Conservation (phyloP, 2,329 filamentous ascomycete genomes). For the Hypoxylon sp. region DNA sequence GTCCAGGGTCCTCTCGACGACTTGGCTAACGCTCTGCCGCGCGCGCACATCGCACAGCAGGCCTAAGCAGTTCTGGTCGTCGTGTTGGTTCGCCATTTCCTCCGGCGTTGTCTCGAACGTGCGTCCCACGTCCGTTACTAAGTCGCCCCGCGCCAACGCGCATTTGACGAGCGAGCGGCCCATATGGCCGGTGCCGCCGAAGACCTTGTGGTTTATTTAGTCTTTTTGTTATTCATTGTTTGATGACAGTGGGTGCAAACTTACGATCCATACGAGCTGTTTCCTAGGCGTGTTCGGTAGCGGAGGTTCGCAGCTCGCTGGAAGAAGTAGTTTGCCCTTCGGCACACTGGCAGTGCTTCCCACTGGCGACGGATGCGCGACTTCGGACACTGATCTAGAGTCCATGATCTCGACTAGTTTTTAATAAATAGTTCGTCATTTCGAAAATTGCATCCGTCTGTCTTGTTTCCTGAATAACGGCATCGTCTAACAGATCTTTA, state of each 20-base stretch:
- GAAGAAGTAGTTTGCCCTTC: slow-evolving; percentile 72
- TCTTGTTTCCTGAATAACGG: background rate
- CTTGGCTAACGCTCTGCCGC: slow-evolving; percentile 80
- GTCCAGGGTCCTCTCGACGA: slow-evolving; percentile 78
- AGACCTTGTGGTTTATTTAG: slow-evolving; percentile 71
- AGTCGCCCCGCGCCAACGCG: slow-evolving; percentile 84
- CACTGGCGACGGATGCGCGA: slow-evolving; percentile 49
- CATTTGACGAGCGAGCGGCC: slow-evolving; percentile 89
- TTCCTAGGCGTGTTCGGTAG: slow-evolving; percentile 77
- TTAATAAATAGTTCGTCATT: slow-evolving; percentile 43
- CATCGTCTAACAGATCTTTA: slow-evolving; percentile 13
- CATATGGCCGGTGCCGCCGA: slow-evolving; percentile 97
- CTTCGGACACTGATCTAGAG: slow-evolving; percentile 50
- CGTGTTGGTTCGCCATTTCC: slow-evolving; percentile 78
- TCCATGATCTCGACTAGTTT: slow-evolving; percentile 47
- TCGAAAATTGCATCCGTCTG: slow-evolving; percentile 9
- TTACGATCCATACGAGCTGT: slow-evolving; percentile 90
- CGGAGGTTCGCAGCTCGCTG: slow-evolving; percentile 89
- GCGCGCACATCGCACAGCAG: slow-evolving; percentile 92
- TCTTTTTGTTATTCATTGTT: background rate
- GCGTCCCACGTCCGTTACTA: slow-evolving; percentile 88
- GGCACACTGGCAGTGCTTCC: slow-evolving; percentile 46
- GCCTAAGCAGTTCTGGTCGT: slow-evolving; percentile 76
- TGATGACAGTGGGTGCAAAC: too few relatives aligned
- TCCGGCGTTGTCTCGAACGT: slow-evolving; percentile 81